Evolutionary conservation across 768 basidiomycete genomes (phyloP).

Genomic region (Leucocoprinus leucothites): DNA sequence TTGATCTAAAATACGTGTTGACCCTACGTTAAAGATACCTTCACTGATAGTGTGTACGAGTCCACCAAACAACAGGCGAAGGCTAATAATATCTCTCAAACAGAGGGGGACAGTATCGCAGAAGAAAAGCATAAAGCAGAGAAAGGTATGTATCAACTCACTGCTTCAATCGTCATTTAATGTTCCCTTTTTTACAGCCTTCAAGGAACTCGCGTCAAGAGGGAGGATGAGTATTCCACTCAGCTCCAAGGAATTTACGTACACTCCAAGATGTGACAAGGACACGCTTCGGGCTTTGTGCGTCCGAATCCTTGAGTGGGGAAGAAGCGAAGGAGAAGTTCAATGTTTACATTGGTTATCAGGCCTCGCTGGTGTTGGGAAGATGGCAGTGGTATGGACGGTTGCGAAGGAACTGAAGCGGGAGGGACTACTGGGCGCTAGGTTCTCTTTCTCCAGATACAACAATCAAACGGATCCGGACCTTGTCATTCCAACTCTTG

Average conservation of each 20-base stretch:
- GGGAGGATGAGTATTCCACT: not conserved
- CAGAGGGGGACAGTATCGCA: no score
- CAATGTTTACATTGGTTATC: not conserved
- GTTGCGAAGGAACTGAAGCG: not conserved
- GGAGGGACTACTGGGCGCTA: not conserved
- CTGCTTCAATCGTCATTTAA: no score
- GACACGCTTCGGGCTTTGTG: not conserved
- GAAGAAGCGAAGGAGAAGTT: not conserved
- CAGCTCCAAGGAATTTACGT: not conserved
- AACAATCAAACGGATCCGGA: not conserved
- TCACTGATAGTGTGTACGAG: no score
- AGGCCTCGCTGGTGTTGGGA: not conserved
- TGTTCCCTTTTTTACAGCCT: no score
- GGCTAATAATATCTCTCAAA: no score
- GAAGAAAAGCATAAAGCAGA: no score
- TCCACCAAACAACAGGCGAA: no score
- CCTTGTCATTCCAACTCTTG: not conserved
- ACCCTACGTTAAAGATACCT: no score
- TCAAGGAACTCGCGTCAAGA: no score
- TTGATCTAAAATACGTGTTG: no score
- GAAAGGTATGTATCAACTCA: no score
- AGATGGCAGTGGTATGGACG: not conserved
- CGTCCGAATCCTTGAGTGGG: not conserved
- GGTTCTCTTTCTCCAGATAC: not conserved
- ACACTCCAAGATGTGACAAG: not conserved